Evolutionary conservation across 352 stramenopile species (phyloP).

Genomic region (Globisporangium nagaii): DNA sequence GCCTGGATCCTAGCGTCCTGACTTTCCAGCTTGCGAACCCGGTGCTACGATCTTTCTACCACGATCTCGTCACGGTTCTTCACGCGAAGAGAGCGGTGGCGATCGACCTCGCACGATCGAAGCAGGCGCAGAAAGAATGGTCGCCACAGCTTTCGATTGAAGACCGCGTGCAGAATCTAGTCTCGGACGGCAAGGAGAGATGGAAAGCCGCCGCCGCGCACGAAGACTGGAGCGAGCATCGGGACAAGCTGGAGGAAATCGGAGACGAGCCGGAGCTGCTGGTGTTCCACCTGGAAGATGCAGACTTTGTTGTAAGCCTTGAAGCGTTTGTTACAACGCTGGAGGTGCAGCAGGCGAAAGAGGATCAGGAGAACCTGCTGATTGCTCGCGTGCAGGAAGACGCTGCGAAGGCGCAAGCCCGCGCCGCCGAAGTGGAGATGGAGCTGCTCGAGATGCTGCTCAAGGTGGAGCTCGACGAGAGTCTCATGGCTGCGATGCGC

Average conservation of each 20-base stretch:
- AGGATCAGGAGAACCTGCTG: background rate
- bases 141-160: conserved; percentile 21
- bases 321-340: conserved; percentile 29
- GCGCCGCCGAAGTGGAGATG: conserved; percentile 9
- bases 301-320: conserved; percentile 26
- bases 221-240: conserved; percentile 24
- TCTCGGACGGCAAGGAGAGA: background rate
- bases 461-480: conserved; percentile 36
- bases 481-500: conserved; percentile 56
- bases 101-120: background rate
- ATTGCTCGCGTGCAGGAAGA: conserved; percentile 4
- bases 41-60: conserved; percentile 47
- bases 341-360: conserved; percentile 15
- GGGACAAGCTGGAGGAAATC: conserved; percentile 46
- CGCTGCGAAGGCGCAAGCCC: background rate
- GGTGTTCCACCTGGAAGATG: conserved; percentile 58
- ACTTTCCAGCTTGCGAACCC: conserved; percentile 36
- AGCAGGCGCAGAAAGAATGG: background rate
- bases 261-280: conserved; percentile 63
- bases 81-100: conserved; percentile 9
- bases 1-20: conserved; percentile 47
- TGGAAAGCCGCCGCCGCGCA: conserved; percentile 16
- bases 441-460: conserved; percentile 40
- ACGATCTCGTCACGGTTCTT: conserved; percentile 39
- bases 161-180: conserved; percentile 26